Base-by-base conservation (phyloP, 1,139 yeast species). In the Blastobotrys serpentis region DNA sequence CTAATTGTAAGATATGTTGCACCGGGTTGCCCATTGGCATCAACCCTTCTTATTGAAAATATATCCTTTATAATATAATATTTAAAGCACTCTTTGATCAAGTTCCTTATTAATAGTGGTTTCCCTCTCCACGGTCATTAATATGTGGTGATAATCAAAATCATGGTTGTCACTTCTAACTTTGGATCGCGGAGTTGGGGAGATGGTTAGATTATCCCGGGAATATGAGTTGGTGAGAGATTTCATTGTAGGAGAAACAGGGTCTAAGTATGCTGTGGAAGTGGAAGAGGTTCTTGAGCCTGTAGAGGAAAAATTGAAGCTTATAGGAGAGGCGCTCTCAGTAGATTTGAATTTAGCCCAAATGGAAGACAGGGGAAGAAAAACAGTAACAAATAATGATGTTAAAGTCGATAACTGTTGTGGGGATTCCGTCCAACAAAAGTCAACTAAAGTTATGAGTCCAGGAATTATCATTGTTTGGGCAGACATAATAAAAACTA, bases 381-480 rank as follows among this genome's bases (percentile, higher is more conserved):
- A 84, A 29, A 86, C 62, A 0, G 84, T 84, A 11, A 77, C 79
- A 14, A 78, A 50, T 34, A 76, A 58, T 0, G 72, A 64, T 0
- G 79, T 71, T 19, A 77, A 59, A 2, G 51, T 30, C 13, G 43
- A 22, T 17, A 50, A 33, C 13, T 40, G 22, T 10, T 41, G 30
- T 2, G 77, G 67, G 2, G 71, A 62, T 36, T 74, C 52, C 7
- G 65, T 63, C 32, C 58, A 49, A 1, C 58, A 58, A 52, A 62
- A 55, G 46, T 79, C 76, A 32, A 80, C 58, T 38, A 85, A 74
- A n/a, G 79, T 74, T 46, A 92, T 61, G 3, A 84, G 67, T 0
- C 94, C 78, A 1, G 98, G 98, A 18, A 86, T 69, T 11, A 88
- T 65, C 75, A 89, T 76, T 0, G 96, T 82, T 64, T 92, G 98